These are phyloP conservation scores for Rhizopogon rudus DNA, from an alignment of 768 basidiomycete genomes.

Conservation along the genomic window DNA sequence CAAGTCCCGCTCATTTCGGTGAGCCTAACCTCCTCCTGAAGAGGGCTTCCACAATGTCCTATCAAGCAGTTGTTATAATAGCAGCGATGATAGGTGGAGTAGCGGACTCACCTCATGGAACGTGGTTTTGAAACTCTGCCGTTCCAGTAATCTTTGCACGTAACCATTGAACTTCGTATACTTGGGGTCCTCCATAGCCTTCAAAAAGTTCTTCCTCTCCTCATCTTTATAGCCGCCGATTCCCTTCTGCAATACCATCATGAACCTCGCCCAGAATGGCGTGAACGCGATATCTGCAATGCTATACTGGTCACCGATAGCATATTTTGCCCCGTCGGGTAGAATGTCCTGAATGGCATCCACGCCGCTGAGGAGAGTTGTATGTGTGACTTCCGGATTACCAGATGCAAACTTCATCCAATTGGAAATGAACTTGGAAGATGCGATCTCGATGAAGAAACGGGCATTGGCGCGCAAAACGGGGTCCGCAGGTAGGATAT, in stretches of 20 bases:
- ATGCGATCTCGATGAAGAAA: slow-evolving; percentile 56
- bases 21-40: slow-evolving; percentile 6
- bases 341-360: slow-evolving; percentile 49
- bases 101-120: slow-evolving; percentile 44
- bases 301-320: slow-evolving; percentile 27
- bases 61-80: background rate
- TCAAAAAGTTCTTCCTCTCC: slow-evolving; percentile 39
- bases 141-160: slow-evolving; percentile 37
- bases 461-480: slow-evolving; percentile 53
- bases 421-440: slow-evolving; percentile 37
- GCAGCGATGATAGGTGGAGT: too few species aligned
- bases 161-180: slow-evolving; percentile 51
- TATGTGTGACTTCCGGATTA: background rate
- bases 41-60: slow-evolving; percentile 9
- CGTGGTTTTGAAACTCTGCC: slow-evolving; percentile 51
- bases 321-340: slow-evolving; percentile 36
- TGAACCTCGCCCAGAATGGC: slow-evolving; percentile 56
- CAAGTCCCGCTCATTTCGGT: slow-evolving; percentile 3
- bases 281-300: slow-evolving; percentile 58
- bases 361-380: slow-evolving; percentile 32
- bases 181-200: slow-evolving; percentile 34
- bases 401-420: background rate
- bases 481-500: slow-evolving; percentile 50
- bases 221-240: slow-evolving; percentile 46
- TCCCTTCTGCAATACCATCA: slow-evolving; percentile 42